Conservation (phyloP, 2,329 filamentous ascomycete species). For the Fusarium fracticaudum region DNA sequence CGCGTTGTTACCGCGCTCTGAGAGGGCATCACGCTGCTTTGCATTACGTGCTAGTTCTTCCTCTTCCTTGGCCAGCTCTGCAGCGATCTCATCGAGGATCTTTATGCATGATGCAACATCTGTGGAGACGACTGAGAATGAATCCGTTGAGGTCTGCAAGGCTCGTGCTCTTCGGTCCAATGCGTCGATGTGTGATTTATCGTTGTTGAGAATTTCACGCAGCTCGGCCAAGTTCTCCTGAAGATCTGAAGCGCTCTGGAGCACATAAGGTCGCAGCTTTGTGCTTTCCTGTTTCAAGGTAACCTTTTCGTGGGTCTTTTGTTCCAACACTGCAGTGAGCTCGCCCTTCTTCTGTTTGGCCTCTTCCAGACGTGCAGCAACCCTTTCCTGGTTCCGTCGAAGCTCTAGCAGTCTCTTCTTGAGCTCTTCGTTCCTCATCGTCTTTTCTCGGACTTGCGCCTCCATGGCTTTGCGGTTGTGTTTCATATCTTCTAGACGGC, state of each 20-base stretch:
- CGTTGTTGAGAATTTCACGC: slow-evolving; percentile 77
- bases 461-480: slow-evolving; percentile 84
- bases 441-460: slow-evolving; percentile 83
- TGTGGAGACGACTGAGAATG: slow-evolving; percentile 82
- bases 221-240: slow-evolving; percentile 86
- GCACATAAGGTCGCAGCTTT: slow-evolving; percentile 90
- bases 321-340: slow-evolving; percentile 76
- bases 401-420: slow-evolving; percentile 85
- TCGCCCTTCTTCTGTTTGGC: slow-evolving; percentile 82
- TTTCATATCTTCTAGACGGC: slow-evolving; percentile 81
- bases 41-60: slow-evolving; percentile 85
- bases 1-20: slow-evolving; percentile 88
- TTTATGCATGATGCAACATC: slow-evolving; percentile 92
- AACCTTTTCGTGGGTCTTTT: slow-evolving; percentile 75
- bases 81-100: slow-evolving; percentile 84
- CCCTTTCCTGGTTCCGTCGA: slow-evolving; percentile 81
- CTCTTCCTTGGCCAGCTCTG: slow-evolving; percentile 89
- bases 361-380: slow-evolving; percentile 83
- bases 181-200: slow-evolving; percentile 86
- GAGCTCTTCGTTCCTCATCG: slow-evolving; percentile 84
- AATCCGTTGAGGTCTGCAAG: slow-evolving; percentile 90
- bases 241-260: slow-evolving; percentile 85
- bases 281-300: slow-evolving; percentile 83
- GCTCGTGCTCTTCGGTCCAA: slow-evolving; percentile 89
- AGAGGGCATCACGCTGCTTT: slow-evolving; percentile 85